These are phyloP conservation scores for Neurospora intermedia DNA, from an alignment of 495 filamentous ascomycete species.

Conservation along the genomic window DNA sequence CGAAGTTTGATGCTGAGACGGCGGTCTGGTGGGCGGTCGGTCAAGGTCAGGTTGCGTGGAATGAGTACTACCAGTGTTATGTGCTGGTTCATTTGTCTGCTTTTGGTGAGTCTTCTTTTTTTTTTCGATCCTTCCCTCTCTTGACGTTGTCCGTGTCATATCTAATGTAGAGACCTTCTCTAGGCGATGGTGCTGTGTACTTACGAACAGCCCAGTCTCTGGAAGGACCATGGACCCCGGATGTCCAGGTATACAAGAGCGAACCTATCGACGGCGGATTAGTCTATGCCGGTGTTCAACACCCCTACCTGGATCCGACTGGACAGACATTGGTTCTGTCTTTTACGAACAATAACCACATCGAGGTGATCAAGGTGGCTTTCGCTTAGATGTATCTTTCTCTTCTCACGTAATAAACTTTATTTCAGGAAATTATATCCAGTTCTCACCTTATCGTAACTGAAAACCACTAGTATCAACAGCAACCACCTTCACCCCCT, in stretches of 20 bases:
- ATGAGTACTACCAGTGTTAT: conserved; percentile 19
- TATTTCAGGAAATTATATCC: neutral
- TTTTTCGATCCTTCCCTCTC: too few relatives aligned
- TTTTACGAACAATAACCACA: conserved; percentile 26
- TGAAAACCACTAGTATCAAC: conserved; percentile 1
- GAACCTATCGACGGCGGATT: conserved; percentile 19
- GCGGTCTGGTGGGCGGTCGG: conserved; percentile 23
- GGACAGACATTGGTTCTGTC: conserved; percentile 20
- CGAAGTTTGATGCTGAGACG: conserved; percentile 16
- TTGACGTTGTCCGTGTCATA: neutral
- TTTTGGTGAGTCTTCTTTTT: conserved; percentile 12
- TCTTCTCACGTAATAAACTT: conserved; percentile 31
- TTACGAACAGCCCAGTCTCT: conserved; percentile 18
- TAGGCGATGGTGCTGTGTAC: conserved; percentile 12
- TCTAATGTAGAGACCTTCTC: neutral
- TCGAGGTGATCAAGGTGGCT: conserved; percentile 19
- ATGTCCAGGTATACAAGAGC: conserved; percentile 21
- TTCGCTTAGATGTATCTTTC: conserved; percentile 6
- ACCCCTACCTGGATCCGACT: conserved; percentile 22
- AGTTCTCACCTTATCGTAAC: neutral
- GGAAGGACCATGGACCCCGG: conserved; percentile 27
- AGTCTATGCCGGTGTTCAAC: conserved; percentile 24
- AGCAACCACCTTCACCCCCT: conserved; percentile 1
- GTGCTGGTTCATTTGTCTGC: conserved; percentile 18
- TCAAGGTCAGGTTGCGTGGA: conserved; percentile 25